Evolutionary conservation across 2,329 filamentous ascomycete species (phyloP).

Genomic region (Cercospora canescens): DNA sequence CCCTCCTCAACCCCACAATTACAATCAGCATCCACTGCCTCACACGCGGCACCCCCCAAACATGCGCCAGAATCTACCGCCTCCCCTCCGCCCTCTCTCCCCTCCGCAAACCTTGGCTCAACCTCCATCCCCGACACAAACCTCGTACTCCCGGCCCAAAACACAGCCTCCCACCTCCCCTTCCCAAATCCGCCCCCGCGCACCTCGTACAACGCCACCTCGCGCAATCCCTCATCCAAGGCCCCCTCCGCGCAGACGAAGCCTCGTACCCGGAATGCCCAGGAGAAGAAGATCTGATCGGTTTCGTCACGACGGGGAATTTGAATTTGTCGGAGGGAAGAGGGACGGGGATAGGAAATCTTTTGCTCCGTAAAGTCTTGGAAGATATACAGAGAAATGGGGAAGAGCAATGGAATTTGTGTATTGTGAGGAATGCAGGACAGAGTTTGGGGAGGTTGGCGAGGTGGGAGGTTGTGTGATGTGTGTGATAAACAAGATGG

Average conservation of each 20-base stretch:
- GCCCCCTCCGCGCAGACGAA: slow-evolving; percentile 40
- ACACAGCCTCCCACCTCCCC: slow-evolving; percentile 23
- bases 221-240: slow-evolving; percentile 42
- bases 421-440: slow-evolving; percentile 80
- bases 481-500: neutral
- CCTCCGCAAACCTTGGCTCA: slow-evolving; percentile 72
- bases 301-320: slow-evolving; percentile 85
- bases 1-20: slow-evolving; percentile 47
- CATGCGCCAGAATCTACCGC: slow-evolving; percentile 82
- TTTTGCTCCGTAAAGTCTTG: slow-evolving; percentile 62
- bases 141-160: slow-evolving; percentile 26
- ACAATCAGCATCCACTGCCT: slow-evolving; percentile 68
- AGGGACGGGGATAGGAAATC: slow-evolving; percentile 71
- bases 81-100: slow-evolving; percentile 57
- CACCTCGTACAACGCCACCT: slow-evolving; percentile 46
- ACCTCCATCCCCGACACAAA: slow-evolving; percentile 45
- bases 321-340: slow-evolving; percentile 77
- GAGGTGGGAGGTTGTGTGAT: slow-evolving; percentile 66
- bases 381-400: slow-evolving; percentile 37
- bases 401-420: slow-evolving; percentile 56
- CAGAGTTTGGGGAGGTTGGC: slow-evolving; percentile 77
- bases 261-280: slow-evolving; percentile 67
- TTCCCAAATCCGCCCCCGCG: slow-evolving; percentile 41
- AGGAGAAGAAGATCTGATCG: slow-evolving; percentile 72
- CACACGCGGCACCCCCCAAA: slow-evolving; percentile 67